Conservation (phyloP, 768 basidiomycete genomes). For the Rhodotorula diobovata region DNA sequence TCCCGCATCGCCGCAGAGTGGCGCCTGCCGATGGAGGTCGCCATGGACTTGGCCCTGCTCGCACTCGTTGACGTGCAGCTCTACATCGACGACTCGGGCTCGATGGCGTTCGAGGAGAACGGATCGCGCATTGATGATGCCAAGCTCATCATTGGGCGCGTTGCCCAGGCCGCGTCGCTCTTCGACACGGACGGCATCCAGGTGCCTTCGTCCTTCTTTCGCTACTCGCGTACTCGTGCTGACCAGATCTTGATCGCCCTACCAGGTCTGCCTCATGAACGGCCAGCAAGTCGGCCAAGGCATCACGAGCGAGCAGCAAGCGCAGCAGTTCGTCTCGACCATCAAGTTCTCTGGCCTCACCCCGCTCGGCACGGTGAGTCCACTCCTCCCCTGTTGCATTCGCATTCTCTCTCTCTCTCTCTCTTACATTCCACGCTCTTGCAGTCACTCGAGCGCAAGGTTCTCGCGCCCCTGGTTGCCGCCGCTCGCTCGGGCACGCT, state of each 20-base stretch:
- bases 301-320: constrained; percentile 46
- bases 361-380: constrained; percentile 20
- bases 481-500: constrained; percentile 46
- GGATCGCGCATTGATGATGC: constrained; percentile 51
- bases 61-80: constrained; percentile 49
- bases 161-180: constrained; percentile 18
- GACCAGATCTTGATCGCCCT: background rate
- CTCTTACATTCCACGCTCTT: no score
- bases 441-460: constrained; percentile 46
- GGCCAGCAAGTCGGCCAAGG: constrained; percentile 48
- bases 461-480: constrained; percentile 50
- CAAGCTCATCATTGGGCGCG: constrained; percentile 44
- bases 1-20: constrained; percentile 48
- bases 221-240: background rate
- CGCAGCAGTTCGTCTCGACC: constrained; percentile 46
- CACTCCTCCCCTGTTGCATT: no score
- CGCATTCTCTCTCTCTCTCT: background rate
- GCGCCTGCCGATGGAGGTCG: constrained; percentile 50
- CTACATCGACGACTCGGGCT: constrained; percentile 42
- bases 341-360: constrained; percentile 47
- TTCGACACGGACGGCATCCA: constrained; percentile 9
- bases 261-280: constrained; percentile 44
- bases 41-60: constrained; percentile 48
- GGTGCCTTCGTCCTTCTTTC: background rate
- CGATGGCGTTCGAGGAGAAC: constrained; percentile 47